Evolutionary conservation across 2,329 filamentous ascomycete species (phyloP), one percentile per base, ranked within the genome.

Genomic region (Orbilia javanica): DNA sequence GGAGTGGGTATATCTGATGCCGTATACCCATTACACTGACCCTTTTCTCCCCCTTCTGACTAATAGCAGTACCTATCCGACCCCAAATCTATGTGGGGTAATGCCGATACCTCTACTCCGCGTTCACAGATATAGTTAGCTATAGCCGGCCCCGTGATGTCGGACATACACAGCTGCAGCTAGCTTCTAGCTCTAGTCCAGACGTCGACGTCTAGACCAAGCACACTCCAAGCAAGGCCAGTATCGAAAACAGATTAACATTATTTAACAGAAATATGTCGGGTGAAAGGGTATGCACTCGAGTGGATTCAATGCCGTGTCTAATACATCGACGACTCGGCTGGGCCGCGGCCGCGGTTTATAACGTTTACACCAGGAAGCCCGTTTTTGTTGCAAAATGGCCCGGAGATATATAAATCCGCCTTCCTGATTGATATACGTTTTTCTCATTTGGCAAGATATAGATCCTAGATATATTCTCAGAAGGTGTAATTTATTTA

Each of bases 211-310:
- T n/a, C n/a, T n/a, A n/a, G n/a, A n/a, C n/a, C n/a, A n/a, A n/a
- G n/a, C n/a, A n/a, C n/a, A n/a, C n/a, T n/a, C n/a, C n/a, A n/a
- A n/a, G n/a, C n/a, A n/a, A n/a, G n/a, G n/a, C n/a, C n/a, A n/a
- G n/a, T n/a, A n/a, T n/a, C n/a, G n/a, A 8, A 57, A 10, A 53
- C 1, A 31, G 42, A 60, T 60, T 64, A 65, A 31, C 44, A 73
- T 73, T 66, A 73, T 73, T 57, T 27, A 57, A 72, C 48, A 27
- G 68, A 72, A 64, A 48, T 57, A 57, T 10, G n/a, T 48, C 68
- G 68, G 68, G 22, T 48, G 34, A 57, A 55, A 13, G 62, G 62
- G 25, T 53, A 53, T 53, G 50, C 50, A 53, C 0, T 18, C 5
- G 1, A 34, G 50, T 53, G 50, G 50, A 44, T 44, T 20, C 6